A percentile compares a stretch with the other conserved stretches of the same genome.
Conservation (phyloP, 73 alveolate species). For the Durusdinium trenchii region DNA sequence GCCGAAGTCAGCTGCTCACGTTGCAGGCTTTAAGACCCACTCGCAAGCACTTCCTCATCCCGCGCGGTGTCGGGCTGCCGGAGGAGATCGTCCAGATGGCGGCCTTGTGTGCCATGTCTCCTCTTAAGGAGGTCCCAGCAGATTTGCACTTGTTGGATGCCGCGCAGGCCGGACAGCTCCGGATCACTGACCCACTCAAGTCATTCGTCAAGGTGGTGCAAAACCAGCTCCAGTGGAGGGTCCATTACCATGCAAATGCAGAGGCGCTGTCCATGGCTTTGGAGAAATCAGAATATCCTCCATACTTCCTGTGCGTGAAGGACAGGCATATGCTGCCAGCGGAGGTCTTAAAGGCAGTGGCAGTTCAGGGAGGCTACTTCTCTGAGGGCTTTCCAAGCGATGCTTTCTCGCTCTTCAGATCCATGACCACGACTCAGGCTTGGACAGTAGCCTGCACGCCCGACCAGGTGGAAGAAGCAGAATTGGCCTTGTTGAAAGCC, state of each 20-base stretch:
- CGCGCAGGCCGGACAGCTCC: conserved; percentile 85
- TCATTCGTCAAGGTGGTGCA: conserved; percentile 77
- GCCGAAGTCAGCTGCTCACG: conserved; percentile 87
- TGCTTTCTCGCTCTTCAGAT: conserved; percentile 71
- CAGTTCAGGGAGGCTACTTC: conserved; percentile 77
- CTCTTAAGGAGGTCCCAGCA: conserved; percentile 61
- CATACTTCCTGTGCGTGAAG: conserved; percentile 83
- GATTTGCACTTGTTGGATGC: conserved; percentile 82
- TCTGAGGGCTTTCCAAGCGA: conserved; percentile 84
- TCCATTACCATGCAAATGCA: conserved; percentile 58
- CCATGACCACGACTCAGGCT: conserved; percentile 73
- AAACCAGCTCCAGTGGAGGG: conserved; percentile 78
- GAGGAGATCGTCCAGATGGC: conserved; percentile 87
- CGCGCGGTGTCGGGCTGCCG: conserved; percentile 92
- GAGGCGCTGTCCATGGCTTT: not conserved
- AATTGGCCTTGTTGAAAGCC: conserved; percentile 28
- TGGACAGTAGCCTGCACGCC: conserved; percentile 89
- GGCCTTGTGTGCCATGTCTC: conserved; percentile 79
- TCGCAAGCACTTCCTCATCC: conserved; percentile 72
- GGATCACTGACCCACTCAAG: conserved; percentile 86
- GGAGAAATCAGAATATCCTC: conserved; percentile 46
- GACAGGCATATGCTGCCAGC: conserved; percentile 74
- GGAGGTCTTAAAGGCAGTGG: conserved; percentile 85
- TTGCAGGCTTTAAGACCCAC: conserved; percentile 64
- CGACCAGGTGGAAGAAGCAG: conserved; percentile 38